Percentiles rank a stretch among this genome's conserved stretches.
Evolutionary conservation across 148 eudicot species (phyloP).

Genomic region (Oxyria digyna): DNA sequence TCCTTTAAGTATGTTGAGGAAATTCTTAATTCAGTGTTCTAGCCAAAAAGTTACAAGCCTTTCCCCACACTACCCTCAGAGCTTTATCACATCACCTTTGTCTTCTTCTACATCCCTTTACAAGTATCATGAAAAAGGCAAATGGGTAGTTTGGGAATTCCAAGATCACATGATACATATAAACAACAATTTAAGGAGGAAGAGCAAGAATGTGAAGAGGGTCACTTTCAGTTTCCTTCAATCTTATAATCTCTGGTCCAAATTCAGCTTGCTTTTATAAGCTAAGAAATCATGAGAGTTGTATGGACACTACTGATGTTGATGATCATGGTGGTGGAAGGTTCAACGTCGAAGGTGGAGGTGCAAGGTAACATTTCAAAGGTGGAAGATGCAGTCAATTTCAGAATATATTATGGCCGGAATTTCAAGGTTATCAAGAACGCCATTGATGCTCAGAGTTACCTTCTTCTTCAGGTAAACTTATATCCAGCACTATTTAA

Average conservation of each 20-base stretch:
- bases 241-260: neutral
- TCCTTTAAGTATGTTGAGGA: no score
- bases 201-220: neutral
- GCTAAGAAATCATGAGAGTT: neutral
- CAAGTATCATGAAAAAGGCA: neutral
- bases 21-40: no score
- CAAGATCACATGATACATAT: neutral
- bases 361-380: constrained; percentile 18
- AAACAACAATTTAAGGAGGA: neutral
- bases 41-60: neutral
- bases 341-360: neutral
- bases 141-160: neutral
- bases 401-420: constrained; percentile 81
- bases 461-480: constrained; percentile 15
- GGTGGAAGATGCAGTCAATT: constrained; percentile 59
- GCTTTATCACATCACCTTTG: neutral
- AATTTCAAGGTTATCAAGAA: constrained; percentile 90
- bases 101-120: neutral
- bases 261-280: neutral
- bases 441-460: constrained; percentile 13
- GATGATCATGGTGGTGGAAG: constrained; percentile 1
- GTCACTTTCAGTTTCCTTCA: neutral
- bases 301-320: neutral
- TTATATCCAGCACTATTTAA: neutral
- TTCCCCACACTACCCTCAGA: neutral